Base-by-base conservation (phyloP, 2,329 filamentous ascomycete genomes). In the Diaporthe ampelina region DNA sequence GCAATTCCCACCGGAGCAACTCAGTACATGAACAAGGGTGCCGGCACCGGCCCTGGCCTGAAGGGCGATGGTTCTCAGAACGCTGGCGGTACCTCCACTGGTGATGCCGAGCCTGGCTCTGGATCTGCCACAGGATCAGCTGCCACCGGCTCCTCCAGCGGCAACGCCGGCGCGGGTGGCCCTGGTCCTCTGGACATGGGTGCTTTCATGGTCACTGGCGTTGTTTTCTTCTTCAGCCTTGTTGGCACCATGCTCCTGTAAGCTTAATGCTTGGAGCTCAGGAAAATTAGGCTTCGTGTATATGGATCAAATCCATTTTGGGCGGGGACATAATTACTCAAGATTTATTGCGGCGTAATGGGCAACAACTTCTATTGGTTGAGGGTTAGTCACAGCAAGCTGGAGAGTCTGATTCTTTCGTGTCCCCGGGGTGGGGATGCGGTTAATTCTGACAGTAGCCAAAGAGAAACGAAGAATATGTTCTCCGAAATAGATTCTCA, bases 61-160 rank as follows among this genome's bases (percentile, higher is more conserved):
- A 81, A 81, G 4, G 89, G 89, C 8, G 78, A 80, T 26, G 89
- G 89, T 32, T 91, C 89, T 29, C 89, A 91, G 83, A 85, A 87
- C 67, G 85, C 86, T 15, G 84, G 82, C 8, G 85, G 85, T 58
- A 86, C 85, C 24, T 86, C 87, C 52, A 87, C 87, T 21, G 84
- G 84, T 48, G 82, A 82, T 69, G 84, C 84, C 48, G 59, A 78
- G 1, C 80, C 84, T 32, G 84, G 84, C 50, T 85, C 84, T 40
- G 85, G 83, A 45, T 81, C 80, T 24, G 80, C 82, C 67, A 80
- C 80, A 7, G 80, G 81, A 15, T 83, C 84, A n/a, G 77, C 84
- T 29, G 77, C 80, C 82, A 32, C 75, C 76, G 50, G 37, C 37
- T 40, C 70, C 21, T 69, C 72, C 63, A 78, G 76, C 43, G 83